Evolutionary conservation across 1,284 basidiomycete genomes (phyloP).

Genomic region (Athelia sp.): DNA sequence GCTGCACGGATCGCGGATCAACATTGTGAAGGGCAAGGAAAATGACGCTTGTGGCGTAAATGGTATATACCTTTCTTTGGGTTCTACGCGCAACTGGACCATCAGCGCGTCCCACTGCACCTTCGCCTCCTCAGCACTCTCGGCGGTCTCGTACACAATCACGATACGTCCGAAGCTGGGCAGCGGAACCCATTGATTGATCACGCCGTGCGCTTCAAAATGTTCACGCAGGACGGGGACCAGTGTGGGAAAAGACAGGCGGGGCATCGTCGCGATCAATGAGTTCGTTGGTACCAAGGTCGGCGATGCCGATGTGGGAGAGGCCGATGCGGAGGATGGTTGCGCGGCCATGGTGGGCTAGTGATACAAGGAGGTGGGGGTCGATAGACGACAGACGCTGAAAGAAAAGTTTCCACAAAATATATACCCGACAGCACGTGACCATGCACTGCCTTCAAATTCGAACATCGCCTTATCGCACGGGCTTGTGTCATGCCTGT

Average conservation of each 20-base stretch:
- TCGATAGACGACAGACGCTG: no score
- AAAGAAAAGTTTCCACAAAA: no score
- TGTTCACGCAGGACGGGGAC: slow-evolving; percentile 52
- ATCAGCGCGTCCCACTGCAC: slow-evolving; percentile 30
- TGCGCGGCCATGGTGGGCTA: not conserved
- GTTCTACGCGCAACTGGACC: no score
- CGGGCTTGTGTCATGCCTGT: no score
- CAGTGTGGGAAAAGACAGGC: not conserved
- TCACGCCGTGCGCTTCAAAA: slow-evolving; percentile 70
- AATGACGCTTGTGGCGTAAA: no score
- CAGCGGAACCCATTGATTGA: slow-evolving; percentile 85
- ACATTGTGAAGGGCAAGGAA: no score
- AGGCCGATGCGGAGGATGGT: slow-evolving; percentile 13
- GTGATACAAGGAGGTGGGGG: no score
- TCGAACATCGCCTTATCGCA: no score
- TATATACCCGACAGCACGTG: no score
- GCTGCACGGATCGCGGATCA: no score
- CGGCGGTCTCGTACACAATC: slow-evolving; percentile 67
- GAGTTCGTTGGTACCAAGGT: slow-evolving; percentile 61
- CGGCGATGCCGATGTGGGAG: slow-evolving; percentile 43
- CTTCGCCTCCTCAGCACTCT: slow-evolving; percentile 65
- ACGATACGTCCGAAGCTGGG: slow-evolving; percentile 76
- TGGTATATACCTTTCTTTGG: no score
- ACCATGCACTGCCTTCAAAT: no score
- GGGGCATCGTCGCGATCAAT: not conserved